phyloP scores from a whole-genome alignment of 345 rosid species.

The Aquilaria sinensis region DNA sequence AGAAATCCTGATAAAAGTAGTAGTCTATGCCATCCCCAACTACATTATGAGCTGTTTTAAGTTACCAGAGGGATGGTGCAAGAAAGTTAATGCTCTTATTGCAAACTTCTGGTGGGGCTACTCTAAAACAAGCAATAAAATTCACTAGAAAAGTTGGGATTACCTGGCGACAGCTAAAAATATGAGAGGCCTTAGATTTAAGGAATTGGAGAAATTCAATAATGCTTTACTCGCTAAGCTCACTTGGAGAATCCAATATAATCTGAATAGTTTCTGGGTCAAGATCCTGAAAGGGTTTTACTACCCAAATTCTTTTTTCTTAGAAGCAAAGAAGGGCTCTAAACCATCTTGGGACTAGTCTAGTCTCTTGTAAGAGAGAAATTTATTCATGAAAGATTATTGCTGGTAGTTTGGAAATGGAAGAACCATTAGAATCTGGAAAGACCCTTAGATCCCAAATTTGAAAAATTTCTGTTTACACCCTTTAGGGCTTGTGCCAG shows the following conservation, averaged over 20 bases:
- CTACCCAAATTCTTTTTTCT: not conserved
- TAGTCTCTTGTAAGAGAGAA: no score
- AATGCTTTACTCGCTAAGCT: not conserved
- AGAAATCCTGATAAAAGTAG: not conserved
- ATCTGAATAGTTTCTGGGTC: not conserved
- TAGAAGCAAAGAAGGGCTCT: not conserved
- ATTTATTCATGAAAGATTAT: no score
- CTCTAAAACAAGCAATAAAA: not conserved
- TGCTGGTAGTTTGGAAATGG: not conserved
- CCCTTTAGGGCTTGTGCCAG: no score
- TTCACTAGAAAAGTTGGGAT: not conserved
- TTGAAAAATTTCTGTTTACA: no score
- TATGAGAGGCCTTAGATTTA: not conserved
- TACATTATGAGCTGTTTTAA: not conserved
- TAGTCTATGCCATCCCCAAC: not conserved
- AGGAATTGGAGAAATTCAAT: not conserved
- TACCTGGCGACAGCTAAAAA: not conserved
- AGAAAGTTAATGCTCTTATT: not conserved
- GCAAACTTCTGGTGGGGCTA: conserved; percentile 2
- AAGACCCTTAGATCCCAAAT: not conserved
- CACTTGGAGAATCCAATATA: not conserved
- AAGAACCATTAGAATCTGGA: not conserved
- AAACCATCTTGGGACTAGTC: no score
- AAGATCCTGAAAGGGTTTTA: not conserved
- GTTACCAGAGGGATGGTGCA: not conserved